Evolutionary conservation across 2,329 filamentous ascomycete genomes (phyloP).

Genomic region (Drechslerella dactyloides): DNA sequence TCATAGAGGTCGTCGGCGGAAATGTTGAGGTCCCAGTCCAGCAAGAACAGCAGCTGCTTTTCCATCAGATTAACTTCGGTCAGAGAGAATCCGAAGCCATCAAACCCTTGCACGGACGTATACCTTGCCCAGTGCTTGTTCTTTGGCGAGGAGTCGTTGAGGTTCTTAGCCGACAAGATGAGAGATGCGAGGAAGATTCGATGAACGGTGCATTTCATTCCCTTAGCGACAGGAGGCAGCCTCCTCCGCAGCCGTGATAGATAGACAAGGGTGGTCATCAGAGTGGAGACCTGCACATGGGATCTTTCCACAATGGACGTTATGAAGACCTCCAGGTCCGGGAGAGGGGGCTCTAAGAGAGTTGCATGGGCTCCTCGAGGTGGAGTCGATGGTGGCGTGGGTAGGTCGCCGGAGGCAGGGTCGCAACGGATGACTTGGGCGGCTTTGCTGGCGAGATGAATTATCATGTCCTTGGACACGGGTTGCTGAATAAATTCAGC

Average conservation of each 20-base stretch:
- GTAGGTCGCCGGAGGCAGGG: constrained; percentile 59
- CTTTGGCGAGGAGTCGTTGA: constrained; percentile 98
- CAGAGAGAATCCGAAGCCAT: constrained; percentile 85
- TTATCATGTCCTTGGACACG: constrained; percentile 77
- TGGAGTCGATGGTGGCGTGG: constrained; percentile 62
- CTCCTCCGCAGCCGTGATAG: constrained; percentile 80
- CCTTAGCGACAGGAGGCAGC: constrained; percentile 92
- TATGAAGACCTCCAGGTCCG: constrained; percentile 89
- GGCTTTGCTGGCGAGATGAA: constrained; percentile 75
- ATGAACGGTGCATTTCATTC: constrained; percentile 94
- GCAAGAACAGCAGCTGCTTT: constrained; percentile 91
- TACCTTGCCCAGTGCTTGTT: constrained; percentile 99
- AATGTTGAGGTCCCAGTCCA: constrained; percentile 93
- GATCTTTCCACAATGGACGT: constrained; percentile 86
- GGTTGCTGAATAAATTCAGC: constrained; percentile 80
- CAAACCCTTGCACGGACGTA: constrained; percentile 74
- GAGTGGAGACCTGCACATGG: constrained; percentile 93
- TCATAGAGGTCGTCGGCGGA: constrained; percentile 82
- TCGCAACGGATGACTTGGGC: constrained; percentile 82
- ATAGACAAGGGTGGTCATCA: constrained; percentile 97
- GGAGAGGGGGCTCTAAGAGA: constrained; percentile 65
- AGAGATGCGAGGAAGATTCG: constrained; percentile 92
- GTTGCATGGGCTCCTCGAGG: constrained; percentile 59
- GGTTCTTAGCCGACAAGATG: constrained; percentile 90
- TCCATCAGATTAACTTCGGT: constrained; percentile 99